These are phyloP conservation scores for Cladosporium sp. DNA, from an alignment of 2,329 filamentous ascomycete species.

Conservation along the genomic window DNA sequence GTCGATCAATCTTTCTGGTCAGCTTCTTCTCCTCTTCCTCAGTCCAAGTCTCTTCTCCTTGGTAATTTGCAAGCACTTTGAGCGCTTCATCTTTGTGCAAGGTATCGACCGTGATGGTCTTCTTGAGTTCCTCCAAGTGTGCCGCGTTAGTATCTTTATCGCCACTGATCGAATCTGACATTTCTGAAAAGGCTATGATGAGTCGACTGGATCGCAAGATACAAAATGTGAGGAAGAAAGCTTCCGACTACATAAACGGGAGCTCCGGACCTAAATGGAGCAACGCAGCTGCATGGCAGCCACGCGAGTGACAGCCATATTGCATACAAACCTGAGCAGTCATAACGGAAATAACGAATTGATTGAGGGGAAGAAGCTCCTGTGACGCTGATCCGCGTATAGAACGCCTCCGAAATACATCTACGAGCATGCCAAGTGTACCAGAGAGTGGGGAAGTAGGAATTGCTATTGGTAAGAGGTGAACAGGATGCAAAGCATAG, in stretches of 20 bases:
- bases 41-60: slow-evolving; percentile 41
- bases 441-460: neutral
- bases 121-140: slow-evolving; percentile 23
- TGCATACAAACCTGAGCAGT: too few relatives aligned
- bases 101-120: slow-evolving; percentile 25
- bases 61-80: slow-evolving; percentile 26
- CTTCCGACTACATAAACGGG: slow-evolving; percentile 1
- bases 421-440: slow-evolving; percentile 15
- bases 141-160: slow-evolving; percentile 10
- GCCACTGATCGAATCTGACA: neutral
- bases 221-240: neutral
- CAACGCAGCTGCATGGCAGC: slow-evolving; percentile 6
- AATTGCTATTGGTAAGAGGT: slow-evolving; percentile 2
- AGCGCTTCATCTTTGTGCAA: slow-evolving; percentile 26
- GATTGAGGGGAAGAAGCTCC: slow-evolving; percentile 19
- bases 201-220: neutral
- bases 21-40: slow-evolving; percentile 47
- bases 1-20: slow-evolving; percentile 47
- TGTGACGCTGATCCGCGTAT: slow-evolving; percentile 16
- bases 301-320: slow-evolving; percentile 4
- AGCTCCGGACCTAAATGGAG: neutral
- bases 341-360: slow-evolving; percentile 6
- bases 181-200: neutral
- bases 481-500: neutral
- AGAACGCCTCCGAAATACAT: neutral